phyloP scores from a whole-genome alignment of 1,139 yeast species.

The Debaryomyces subglobosus region DNA sequence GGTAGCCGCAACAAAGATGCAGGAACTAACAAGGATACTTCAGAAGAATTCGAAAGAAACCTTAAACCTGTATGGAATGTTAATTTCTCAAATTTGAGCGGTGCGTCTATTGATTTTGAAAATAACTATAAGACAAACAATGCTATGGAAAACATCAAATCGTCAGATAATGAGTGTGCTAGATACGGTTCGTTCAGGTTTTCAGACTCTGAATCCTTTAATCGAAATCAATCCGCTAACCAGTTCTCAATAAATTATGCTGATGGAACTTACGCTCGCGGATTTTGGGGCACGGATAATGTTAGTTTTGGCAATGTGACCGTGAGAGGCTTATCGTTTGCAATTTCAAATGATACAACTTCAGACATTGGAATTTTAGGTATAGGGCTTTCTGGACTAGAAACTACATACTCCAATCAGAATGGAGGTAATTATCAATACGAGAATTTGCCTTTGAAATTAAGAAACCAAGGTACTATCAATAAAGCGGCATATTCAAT shows the following conservation, averaged over 20 bases:
- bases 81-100: no score
- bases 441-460: constrained; percentile 33
- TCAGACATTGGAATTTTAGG: constrained; percentile 55
- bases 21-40: no score
- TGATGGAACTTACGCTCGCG: constrained; percentile 62
- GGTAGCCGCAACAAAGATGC: no score
- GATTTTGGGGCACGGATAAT: constrained; percentile 57
- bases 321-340: constrained; percentile 52
- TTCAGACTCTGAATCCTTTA: constrained; percentile 33
- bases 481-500: constrained; percentile 53
- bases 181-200: constrained; percentile 44
- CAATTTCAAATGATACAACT: constrained; percentile 48
- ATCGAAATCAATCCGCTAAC: constrained; percentile 34
- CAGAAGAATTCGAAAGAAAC: no score
- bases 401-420: constrained; percentile 32
- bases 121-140: no score
- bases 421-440: constrained; percentile 18
- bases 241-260: constrained; percentile 57
- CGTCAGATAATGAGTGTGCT: constrained; percentile 27
- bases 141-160: not conserved
- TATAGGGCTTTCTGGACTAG: constrained; percentile 57
- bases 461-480: constrained; percentile 48
- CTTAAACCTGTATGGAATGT: no score
- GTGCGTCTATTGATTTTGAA: no score
- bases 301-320: constrained; percentile 42